phyloP scores from a whole-genome alignment of 2,329 filamentous ascomycete species.

The Penicillium capsulatum region DNA sequence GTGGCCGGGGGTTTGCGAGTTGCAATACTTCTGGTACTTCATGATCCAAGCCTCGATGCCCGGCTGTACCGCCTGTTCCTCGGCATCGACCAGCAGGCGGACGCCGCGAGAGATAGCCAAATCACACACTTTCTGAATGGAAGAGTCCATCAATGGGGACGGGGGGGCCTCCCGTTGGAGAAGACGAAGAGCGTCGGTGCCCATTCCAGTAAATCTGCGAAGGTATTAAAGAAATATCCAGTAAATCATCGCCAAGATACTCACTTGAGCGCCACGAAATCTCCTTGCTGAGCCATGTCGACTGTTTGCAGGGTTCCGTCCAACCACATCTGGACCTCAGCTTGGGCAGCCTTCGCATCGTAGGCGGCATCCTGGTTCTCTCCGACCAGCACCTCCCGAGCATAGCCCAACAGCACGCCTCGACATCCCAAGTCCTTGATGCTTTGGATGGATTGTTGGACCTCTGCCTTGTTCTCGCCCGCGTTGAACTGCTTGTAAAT shows the following conservation, averaged over 20 bases:
- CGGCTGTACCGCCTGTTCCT: conserved; percentile 51
- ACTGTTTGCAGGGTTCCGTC: conserved; percentile 53
- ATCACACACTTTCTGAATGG: conserved; percentile 45
- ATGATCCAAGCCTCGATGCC: conserved; percentile 53
- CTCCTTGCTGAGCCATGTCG: conserved; percentile 49
- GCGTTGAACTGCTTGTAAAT: conserved; percentile 58
- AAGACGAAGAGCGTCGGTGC: conserved; percentile 40
- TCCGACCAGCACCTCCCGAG: conserved; percentile 53
- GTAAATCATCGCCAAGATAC: conserved; percentile 18
- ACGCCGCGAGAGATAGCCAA: conserved; percentile 42
- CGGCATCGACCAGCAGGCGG: conserved; percentile 52
- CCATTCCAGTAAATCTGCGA: conserved; percentile 48
- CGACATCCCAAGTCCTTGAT: conserved; percentile 50
- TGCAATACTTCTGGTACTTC: conserved; percentile 52
- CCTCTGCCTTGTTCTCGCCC: conserved; percentile 48
- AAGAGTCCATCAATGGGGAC: conserved; percentile 39
- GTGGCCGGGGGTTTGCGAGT: conserved; percentile 42
- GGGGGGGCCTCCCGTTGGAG: conserved; percentile 40
- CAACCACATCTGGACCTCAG: conserved; percentile 46
- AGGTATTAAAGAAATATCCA: conserved; percentile 1
- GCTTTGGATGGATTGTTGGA: conserved; percentile 43
- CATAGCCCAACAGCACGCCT: conserved; percentile 53
- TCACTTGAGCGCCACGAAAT: conserved; percentile 52
- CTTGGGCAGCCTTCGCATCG: conserved; percentile 30
- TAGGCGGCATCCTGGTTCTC: conserved; percentile 28